Percentiles rank a stretch among this genome's conserved stretches.
Conservation (phyloP, 495 filamentous ascomycete genomes). For the Trichocladium uniseriatum region DNA sequence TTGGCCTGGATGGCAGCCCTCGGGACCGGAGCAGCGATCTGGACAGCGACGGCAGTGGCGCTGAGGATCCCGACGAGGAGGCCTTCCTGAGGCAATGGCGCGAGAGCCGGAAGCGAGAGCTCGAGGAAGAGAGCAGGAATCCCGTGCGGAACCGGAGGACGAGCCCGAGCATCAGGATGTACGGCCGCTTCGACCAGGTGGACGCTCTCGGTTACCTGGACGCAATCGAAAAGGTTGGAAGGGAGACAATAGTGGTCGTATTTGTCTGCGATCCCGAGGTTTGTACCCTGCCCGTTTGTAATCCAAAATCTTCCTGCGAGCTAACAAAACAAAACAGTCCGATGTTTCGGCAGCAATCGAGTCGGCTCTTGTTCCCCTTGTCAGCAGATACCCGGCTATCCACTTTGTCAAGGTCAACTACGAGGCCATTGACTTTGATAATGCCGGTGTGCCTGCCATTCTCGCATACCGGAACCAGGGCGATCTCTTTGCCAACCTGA, state of each 20-base stretch:
- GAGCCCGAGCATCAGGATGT: constrained; percentile 63
- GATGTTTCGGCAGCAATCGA: constrained; percentile 67
- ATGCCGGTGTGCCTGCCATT: constrained; percentile 78
- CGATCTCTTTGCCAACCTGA: constrained; percentile 83
- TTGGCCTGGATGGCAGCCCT: constrained; percentile 25
- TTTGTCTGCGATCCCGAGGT: constrained; percentile 89
- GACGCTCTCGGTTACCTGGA: constrained; percentile 89
- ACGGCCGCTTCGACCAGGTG: constrained; percentile 69
- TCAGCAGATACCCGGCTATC: constrained; percentile 54
- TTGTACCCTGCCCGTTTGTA: constrained; percentile 24
- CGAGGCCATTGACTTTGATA: constrained; percentile 90
- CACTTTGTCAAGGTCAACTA: constrained; percentile 89
- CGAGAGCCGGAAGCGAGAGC: constrained; percentile 62
- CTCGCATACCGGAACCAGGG: constrained; percentile 77
- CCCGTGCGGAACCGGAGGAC: constrained; percentile 46
- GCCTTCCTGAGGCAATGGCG: constrained; percentile 79
- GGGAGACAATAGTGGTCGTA: constrained; percentile 84
- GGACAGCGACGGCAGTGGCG: constrained; percentile 41
- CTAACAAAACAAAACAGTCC: constrained; percentile 45
- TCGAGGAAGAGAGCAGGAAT: constrained; percentile 46
- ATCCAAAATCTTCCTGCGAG: neutral
- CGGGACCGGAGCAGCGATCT: constrained; percentile 39
- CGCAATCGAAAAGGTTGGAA: constrained; percentile 78
- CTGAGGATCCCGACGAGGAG: constrained; percentile 53
- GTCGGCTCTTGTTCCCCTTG: constrained; percentile 62